Evolutionary conservation across 2,329 filamentous ascomycete genomes (phyloP).

Genomic region (Cladophialophora psammophila): DNA sequence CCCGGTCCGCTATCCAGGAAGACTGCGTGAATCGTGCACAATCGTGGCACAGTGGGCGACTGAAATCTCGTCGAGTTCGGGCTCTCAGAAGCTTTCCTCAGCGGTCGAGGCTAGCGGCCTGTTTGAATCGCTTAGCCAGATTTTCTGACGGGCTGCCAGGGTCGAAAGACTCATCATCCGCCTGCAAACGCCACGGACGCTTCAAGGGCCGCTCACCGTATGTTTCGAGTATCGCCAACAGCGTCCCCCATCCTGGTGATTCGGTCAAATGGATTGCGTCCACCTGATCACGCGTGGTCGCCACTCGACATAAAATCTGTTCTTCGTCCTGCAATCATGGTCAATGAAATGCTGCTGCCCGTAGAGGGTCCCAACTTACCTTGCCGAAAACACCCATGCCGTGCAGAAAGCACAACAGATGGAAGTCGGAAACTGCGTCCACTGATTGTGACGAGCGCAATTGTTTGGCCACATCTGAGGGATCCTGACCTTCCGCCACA

Average conservation of each 20-base stretch:
- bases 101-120: conserved; percentile 49
- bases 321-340: conserved; percentile 77
- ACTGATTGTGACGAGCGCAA: conserved; percentile 72
- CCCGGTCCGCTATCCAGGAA: conserved; percentile 19
- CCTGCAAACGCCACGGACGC: conserved; percentile 45
- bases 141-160: conserved; percentile 60
- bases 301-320: conserved; percentile 81
- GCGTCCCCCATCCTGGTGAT: conserved; percentile 90
- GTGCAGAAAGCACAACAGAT: conserved; percentile 87
- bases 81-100: conserved; percentile 20
- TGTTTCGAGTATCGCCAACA: conserved; percentile 87
- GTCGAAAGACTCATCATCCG: conserved; percentile 49
- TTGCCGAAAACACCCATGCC: conserved; percentile 81
- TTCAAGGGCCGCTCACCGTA: conserved; percentile 81
- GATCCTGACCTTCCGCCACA: conserved; percentile 85
- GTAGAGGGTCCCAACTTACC: conserved; percentile 61
- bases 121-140: conserved; percentile 71
- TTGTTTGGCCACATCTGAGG: conserved; percentile 70
- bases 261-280: conserved; percentile 84
- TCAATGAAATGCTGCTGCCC: conserved; percentile 37
- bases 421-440: conserved; percentile 85
- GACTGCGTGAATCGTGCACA: conserved; percentile 1
- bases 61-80: neutral
- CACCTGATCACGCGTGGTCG: conserved; percentile 78
- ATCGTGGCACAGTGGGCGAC: conserved; percentile 7